Base-by-base conservation (phyloP, 495 filamentous ascomycete genomes). In the Neurospora africana region DNA sequence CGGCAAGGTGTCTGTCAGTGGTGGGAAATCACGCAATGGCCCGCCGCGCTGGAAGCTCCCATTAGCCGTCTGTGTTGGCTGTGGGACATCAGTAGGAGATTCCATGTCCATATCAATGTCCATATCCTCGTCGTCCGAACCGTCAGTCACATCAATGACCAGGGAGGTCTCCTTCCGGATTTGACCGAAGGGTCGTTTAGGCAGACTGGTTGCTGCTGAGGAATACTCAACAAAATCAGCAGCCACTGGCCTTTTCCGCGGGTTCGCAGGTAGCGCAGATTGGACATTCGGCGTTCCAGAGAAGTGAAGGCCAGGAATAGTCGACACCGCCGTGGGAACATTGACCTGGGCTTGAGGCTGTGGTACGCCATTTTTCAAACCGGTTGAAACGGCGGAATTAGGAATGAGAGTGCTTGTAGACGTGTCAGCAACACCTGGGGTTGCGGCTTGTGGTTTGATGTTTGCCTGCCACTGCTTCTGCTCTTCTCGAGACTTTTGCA, bases 221-320 rank as follows among this genome's bases (percentile, higher is more conserved):
- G 88, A 82, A 72, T 88, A 88, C 58, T 84, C 84, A 69, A 90
- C 89, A 74, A 97, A 94, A 77, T 97, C 94, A 17, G 92, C 86
- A 41, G 94, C 93, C 58, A 92, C 91, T n/a, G 92, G 93, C 27
- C 94, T 90, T 79, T 97, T 97, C 23, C 91, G 87, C 43, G 76
- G 74, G 39, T 61, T 77, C 30, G 72, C 19, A 8, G 70, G 15
- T 27, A 38, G 58, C 10, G 40, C 61, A 4, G 71, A 70, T 33
- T 75, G 72, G 23, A 43, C 11, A 30, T 65, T 58, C 4, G 75
- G 21, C 5, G 53, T 65, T 30, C 53, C 53, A 65, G 77, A 71
- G 3, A 72, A 30, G 4, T 40, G 30, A 36, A 76, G 70, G 23
- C 74, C 73, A 21, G 73, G 75, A 5, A 77, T 69, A 11, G 69